These are phyloP conservation scores for Hypoxylon sp. DNA, from an alignment of 2,329 filamentous ascomycete genomes.

Conservation along the genomic window DNA sequence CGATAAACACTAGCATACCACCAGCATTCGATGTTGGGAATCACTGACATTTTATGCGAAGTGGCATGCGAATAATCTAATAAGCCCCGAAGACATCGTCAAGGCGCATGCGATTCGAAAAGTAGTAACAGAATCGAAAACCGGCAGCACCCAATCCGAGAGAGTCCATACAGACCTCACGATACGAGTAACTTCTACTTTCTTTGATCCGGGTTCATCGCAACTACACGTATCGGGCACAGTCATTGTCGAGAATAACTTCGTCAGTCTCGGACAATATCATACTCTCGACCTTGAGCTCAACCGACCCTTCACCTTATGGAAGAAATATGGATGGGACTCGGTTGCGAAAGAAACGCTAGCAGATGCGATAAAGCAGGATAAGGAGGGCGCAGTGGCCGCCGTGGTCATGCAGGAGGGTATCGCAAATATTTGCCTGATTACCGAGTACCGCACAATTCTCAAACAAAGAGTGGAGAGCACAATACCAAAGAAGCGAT, in stretches of 20 bases:
- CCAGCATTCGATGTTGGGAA: no score
- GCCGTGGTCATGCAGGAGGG: constrained; percentile 96
- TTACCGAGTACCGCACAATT: constrained; percentile 82
- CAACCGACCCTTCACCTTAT: constrained; percentile 84
- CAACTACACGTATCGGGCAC: constrained; percentile 65
- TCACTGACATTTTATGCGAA: no score
- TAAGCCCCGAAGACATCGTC: constrained; percentile 61
- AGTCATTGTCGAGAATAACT: constrained; percentile 61
- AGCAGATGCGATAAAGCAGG: constrained; percentile 78
- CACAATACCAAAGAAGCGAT: constrained; percentile 72
- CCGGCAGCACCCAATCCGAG: constrained; percentile 57
- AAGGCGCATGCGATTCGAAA: constrained; percentile 65
- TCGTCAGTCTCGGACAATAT: constrained; percentile 63
- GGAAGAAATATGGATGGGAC: constrained; percentile 90
- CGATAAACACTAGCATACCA: no score
- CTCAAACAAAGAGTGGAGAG: constrained; percentile 75
- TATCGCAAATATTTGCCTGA: constrained; percentile 81
- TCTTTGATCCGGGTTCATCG: constrained; percentile 65
- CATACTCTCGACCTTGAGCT: constrained; percentile 82
- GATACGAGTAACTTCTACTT: constrained; percentile 64
- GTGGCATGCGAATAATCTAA: constrained; percentile 71
- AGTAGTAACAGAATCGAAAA: constrained; percentile 56
- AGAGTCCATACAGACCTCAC: constrained; percentile 67
- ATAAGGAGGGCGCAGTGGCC: constrained; percentile 82
- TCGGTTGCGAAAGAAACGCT: constrained; percentile 83